A percentile compares a stretch with the other conserved stretches of the same genome.
These are phyloP conservation scores for Backusella mclennaniae DNA, from an alignment of 192 early-diverging fungal genomes.

Conservation along the genomic window DNA sequence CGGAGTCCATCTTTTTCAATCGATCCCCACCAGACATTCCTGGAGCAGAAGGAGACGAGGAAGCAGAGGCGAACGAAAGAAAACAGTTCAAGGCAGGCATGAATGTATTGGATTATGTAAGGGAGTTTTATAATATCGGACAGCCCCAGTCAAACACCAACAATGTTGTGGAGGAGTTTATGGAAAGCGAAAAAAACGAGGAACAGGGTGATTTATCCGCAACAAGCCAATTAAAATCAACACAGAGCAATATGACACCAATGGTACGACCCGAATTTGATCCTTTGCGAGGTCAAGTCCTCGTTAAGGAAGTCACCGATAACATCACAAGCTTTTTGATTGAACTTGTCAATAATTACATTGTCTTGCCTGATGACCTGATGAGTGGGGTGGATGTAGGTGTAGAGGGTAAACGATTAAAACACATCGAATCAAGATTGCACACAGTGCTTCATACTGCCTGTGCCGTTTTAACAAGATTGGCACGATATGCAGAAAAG, in stretches of 20 bases:
- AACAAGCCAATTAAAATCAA: neutral
- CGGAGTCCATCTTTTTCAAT: constrained; percentile 29
- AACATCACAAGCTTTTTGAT: constrained; percentile 15
- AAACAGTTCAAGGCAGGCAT: constrained; percentile 37
- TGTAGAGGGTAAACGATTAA: constrained; percentile 15
- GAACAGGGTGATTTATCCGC: constrained; percentile 24
- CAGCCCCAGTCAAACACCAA: neutral
- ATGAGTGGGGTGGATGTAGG: constrained; percentile 18
- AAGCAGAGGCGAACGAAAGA: neutral
- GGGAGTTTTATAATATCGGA: constrained; percentile 42
- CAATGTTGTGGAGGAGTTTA: neutral
- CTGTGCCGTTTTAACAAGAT: neutral
- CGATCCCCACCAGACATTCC: neutral
- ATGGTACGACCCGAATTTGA: constrained; percentile 1
- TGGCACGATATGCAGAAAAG: neutral
- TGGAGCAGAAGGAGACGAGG: neutral
- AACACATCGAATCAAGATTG: constrained; percentile 10
- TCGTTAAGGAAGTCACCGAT: constrained; percentile 19
- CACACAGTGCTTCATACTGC: neutral
- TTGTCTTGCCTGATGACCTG: constrained; percentile 10
- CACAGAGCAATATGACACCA: neutral
- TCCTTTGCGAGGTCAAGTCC: constrained; percentile 14
- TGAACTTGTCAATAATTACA: constrained; percentile 13
- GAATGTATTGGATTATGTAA: constrained; percentile 44
- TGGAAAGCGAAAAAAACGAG: neutral